Evolutionary conservation across 2,329 filamentous ascomycete genomes (phyloP), one percentile per base, ranked within the genome.

Genomic region (Fusarium setosum): DNA sequence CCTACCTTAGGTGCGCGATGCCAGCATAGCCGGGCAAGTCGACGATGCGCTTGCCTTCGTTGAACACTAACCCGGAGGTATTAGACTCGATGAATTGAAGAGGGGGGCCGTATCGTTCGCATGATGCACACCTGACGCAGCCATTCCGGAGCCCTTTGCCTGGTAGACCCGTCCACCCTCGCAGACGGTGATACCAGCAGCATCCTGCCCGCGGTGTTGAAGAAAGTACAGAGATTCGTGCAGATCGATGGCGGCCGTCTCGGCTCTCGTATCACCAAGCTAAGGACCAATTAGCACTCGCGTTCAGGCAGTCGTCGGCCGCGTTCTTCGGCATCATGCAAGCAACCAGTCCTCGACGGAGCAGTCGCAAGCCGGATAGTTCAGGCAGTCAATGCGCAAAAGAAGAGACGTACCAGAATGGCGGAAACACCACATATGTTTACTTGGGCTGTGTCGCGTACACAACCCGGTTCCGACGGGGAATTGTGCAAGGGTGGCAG

Each of bases 91-190:
- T n/a, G n/a, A n/a, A n/a, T n/a, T n/a, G n/a, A n/a, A n/a, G n/a
- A n/a, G n/a, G n/a, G n/a, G n/a, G n/a, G n/a, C n/a, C n/a, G n/a
- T n/a, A n/a, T n/a, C n/a, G n/a, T n/a, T n/a, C n/a, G n/a, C n/a
- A n/a, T n/a, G n/a, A n/a, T n/a, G n/a, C n/a, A n/a, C n/a, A n/a
- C n/a, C n/a, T n/a, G n/a, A n/a, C n/a, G n/a, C n/a, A n/a, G n/a
- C n/a, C n/a, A n/a, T n/a, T n/a, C 93, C 94, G 74, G 94, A 94
- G 68, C 93, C 93, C 81, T 97, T 97, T 83, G 91, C 91, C 76
- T 96, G 93, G 76, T 91, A 95, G 69, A 97, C 90, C 40, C 93
- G 86, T 62, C 94, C 94, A 29, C 92, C 92, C 82, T 85, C 68
- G 85, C 90, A 83, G 84, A 93, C 71, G 83, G 93, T 88, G 70